Evolutionary conservation across 768 basidiomycete genomes (phyloP).

Genomic region (Neoboletus magnificus): DNA sequence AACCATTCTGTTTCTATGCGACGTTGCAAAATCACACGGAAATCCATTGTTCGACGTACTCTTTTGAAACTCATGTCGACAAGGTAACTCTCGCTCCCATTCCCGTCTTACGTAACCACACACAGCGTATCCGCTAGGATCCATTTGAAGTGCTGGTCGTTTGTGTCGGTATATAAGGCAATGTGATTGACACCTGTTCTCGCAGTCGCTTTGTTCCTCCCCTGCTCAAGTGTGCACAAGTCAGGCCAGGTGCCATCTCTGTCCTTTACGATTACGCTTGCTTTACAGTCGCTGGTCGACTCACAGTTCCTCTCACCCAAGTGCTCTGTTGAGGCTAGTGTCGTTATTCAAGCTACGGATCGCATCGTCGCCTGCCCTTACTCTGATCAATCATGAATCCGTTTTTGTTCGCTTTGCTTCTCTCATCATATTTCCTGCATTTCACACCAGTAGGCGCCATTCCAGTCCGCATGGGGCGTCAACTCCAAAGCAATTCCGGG

Average conservation of each 20-base stretch:
- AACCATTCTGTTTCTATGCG: constrained; percentile 16
- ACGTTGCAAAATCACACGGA: constrained; percentile 3
- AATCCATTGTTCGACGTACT: constrained; percentile 3
- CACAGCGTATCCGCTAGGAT: neutral
- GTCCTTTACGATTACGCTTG: constrained; percentile 3
- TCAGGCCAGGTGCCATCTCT: constrained; percentile 22
- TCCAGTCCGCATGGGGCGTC: constrained; percentile 16
- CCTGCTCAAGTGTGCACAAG: neutral
- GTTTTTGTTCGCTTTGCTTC: constrained; percentile 46
- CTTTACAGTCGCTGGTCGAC: constrained; percentile 19
- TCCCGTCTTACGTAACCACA: constrained; percentile 15
- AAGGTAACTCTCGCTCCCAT: constrained; percentile 15
- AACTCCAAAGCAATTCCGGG: constrained; percentile 18
- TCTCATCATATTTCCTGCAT: constrained; percentile 51
- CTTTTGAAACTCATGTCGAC: constrained; percentile 10
- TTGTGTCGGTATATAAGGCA: constrained; percentile 9
- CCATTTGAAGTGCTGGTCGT: neutral
- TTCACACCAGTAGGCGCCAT: constrained; percentile 34
- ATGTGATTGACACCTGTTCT: neutral
- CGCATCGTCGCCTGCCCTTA: neutral
- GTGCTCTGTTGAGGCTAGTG: neutral
- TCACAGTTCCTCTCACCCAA: neutral
- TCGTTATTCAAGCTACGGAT: constrained; percentile 15
- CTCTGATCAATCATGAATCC: constrained; percentile 43
- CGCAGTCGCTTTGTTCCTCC: neutral